phyloP scores from a whole-genome alignment of 1,139 yeast genomes.

The Taiozyma sp. region DNA sequence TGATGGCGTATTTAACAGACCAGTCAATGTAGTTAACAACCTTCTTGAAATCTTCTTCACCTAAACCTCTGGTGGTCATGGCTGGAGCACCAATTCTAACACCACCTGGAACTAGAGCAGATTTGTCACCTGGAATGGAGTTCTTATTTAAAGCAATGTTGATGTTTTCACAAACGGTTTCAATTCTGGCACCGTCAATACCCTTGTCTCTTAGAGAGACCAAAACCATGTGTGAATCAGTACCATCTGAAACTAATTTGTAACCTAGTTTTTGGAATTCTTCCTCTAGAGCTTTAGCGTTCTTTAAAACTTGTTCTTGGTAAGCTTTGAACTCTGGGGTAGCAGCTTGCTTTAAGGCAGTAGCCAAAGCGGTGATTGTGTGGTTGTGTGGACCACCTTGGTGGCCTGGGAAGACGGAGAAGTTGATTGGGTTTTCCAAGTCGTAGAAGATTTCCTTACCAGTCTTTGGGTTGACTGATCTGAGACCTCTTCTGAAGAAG shows the following conservation, averaged over 20 bases:
- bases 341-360: slow-evolving; percentile 91
- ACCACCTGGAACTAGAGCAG: slow-evolving; percentile 98
- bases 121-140: slow-evolving; percentile 97
- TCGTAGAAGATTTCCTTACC: slow-evolving; percentile 88
- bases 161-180: slow-evolving; percentile 88
- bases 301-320: slow-evolving; percentile 83
- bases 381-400: slow-evolving; percentile 99
- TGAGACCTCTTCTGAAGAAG: slow-evolving; percentile 94
- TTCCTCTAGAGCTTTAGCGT: slow-evolving; percentile 78
- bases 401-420: slow-evolving; percentile 98
- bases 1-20: slow-evolving; percentile 75
- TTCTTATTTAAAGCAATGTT: slow-evolving; percentile 96
- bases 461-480: slow-evolving; percentile 83
- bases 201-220: slow-evolving; percentile 85
- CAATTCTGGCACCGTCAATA: slow-evolving; percentile 97
- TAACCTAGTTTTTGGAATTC: slow-evolving; percentile 70
- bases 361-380: slow-evolving; percentile 95
- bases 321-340: slow-evolving; percentile 89
- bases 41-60: slow-evolving; percentile 76
- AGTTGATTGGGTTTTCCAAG: slow-evolving; percentile 91
- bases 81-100: slow-evolving; percentile 98
- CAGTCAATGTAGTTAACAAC: slow-evolving; percentile 81
- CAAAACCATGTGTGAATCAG: slow-evolving; percentile 94
- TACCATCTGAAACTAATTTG: slow-evolving; percentile 86
- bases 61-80: slow-evolving; percentile 96